A percentile compares a stretch with the other conserved stretches of the same genome.
Conservation (phyloP, 139 green algal species). For the Auxenochlorella pyrenoidosa region DNA sequence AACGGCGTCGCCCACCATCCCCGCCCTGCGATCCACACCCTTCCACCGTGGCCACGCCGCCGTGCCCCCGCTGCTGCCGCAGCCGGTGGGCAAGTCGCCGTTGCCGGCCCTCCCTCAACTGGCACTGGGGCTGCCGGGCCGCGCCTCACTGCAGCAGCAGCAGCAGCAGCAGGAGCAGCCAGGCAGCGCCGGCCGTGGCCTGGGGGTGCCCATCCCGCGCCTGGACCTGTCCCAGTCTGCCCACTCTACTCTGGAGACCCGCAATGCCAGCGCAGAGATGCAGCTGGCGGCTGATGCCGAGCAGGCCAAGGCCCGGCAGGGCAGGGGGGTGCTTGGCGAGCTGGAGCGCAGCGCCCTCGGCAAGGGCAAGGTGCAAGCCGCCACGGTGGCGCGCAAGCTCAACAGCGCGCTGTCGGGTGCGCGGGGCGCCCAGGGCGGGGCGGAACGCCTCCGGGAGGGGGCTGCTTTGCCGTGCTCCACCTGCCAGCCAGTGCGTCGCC, state of each 20-base stretch:
- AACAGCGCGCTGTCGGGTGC: slow-evolving; percentile 20
- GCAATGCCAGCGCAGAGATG: slow-evolving; percentile 40
- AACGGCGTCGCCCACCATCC: slow-evolving; percentile 37
- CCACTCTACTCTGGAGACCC: slow-evolving; percentile 39
- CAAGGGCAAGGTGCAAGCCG: slow-evolving; percentile 59
- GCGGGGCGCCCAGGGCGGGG: no score
- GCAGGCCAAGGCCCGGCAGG: slow-evolving; percentile 8
- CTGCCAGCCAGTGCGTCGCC: no score
- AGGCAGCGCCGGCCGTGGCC: not conserved
- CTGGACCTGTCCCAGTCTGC: slow-evolving; percentile 19
- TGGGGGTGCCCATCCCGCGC: slow-evolving; percentile 5
- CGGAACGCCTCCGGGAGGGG: no score
- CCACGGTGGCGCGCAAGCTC: not conserved
- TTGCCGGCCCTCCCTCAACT: not conserved
- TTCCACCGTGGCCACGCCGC: not conserved
- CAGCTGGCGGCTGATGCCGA: slow-evolving; percentile 39
- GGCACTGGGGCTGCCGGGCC: not conserved
- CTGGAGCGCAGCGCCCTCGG: slow-evolving; percentile 45
- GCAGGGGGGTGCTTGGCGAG: slow-evolving; percentile 27
- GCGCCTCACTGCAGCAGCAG: not conserved
- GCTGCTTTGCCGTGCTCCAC: no score
- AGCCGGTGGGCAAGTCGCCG: not conserved
- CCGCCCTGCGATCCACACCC: slow-evolving; percentile 24
- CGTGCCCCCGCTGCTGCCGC: not conserved
- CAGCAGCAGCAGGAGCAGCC: not conserved